Evolutionary conservation across 495 filamentous ascomycete genomes (phyloP).

Genomic region (Ramalina peruviana): DNA sequence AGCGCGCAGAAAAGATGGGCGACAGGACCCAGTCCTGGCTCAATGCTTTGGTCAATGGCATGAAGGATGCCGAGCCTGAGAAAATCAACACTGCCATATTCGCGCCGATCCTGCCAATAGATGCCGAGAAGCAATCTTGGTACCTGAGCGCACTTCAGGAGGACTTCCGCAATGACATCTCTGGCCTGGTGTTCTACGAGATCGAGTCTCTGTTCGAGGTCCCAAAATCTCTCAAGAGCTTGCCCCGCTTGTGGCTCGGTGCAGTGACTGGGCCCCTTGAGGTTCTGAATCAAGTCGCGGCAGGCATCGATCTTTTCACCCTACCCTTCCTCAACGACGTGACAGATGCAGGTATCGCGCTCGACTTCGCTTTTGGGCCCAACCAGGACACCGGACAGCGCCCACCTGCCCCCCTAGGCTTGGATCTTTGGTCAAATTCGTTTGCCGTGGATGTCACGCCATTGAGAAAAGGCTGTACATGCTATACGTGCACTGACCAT

Average conservation of each 20-base stretch:
- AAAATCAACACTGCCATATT: constrained; percentile 40
- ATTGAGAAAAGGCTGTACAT: constrained; percentile 47
- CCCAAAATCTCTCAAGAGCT: constrained; percentile 34
- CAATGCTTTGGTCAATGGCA: constrained; percentile 33
- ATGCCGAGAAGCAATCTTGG: constrained; percentile 56
- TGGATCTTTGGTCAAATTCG: constrained; percentile 54
- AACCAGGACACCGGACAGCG: constrained; percentile 12
- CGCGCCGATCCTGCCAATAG: constrained; percentile 66
- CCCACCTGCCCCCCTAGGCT: constrained; percentile 41
- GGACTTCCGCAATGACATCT: constrained; percentile 39
- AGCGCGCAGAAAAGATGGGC: constrained; percentile 66
- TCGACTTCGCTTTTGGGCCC: constrained; percentile 66
- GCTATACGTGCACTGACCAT: constrained; percentile 75
- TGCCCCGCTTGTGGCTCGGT: constrained; percentile 64
- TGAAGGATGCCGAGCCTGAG: constrained; percentile 22
- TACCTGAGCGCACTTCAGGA: constrained; percentile 55
- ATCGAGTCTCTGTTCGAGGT: constrained; percentile 53
- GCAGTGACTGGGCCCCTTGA: constrained; percentile 55
- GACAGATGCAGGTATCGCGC: constrained; percentile 76
- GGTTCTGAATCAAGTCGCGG: constrained; percentile 53
- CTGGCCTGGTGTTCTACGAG: constrained; percentile 74
- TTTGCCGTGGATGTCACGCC: constrained; percentile 46
- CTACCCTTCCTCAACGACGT: constrained; percentile 55
- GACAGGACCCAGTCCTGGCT: constrained; percentile 70
- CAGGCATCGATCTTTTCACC: constrained; percentile 70